Evolutionary conservation across 495 filamentous ascomycete genomes (phyloP).

Genomic region (Penicillium diatomitis): DNA sequence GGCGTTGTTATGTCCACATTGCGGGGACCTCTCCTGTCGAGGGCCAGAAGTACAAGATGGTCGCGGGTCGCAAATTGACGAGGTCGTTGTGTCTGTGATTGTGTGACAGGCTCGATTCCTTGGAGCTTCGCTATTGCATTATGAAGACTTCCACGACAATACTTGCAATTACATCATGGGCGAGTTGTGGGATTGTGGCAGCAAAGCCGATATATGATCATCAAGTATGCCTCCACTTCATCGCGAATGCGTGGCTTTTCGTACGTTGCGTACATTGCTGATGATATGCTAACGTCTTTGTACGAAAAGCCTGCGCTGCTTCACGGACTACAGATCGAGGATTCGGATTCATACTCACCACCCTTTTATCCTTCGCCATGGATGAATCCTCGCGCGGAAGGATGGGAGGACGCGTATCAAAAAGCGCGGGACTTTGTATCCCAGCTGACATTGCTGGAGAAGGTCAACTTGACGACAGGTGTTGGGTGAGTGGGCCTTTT

Average conservation of each 20-base stretch:
- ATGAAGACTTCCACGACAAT: neutral
- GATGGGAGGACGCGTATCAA: conserved; percentile 4
- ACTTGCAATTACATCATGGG: neutral
- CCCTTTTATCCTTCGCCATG: conserved; percentile 8
- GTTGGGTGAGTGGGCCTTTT: conserved; percentile 1
- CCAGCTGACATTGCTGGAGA: conserved; percentile 4
- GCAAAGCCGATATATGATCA: neutral
- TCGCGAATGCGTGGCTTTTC: neutral
- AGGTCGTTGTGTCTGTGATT: no score
- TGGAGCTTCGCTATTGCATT: neutral
- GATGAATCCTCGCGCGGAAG: conserved; percentile 1
- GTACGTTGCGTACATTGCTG: neutral
- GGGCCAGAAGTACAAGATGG: neutral
- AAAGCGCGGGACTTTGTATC: conserved; percentile 2
- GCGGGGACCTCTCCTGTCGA: neutral
- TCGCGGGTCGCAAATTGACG: neutral
- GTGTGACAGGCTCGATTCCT: neutral
- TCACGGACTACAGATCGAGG: neutral
- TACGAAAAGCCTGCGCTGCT: neutral
- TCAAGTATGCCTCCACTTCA: neutral
- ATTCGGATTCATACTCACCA: neutral
- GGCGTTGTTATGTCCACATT: neutral
- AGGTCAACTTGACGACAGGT: conserved; percentile 8
- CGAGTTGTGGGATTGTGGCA: neutral
- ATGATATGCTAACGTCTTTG: neutral